Conservation (phyloP, 768 basidiomycete species). For the Hirschioporus abietinus region DNA sequence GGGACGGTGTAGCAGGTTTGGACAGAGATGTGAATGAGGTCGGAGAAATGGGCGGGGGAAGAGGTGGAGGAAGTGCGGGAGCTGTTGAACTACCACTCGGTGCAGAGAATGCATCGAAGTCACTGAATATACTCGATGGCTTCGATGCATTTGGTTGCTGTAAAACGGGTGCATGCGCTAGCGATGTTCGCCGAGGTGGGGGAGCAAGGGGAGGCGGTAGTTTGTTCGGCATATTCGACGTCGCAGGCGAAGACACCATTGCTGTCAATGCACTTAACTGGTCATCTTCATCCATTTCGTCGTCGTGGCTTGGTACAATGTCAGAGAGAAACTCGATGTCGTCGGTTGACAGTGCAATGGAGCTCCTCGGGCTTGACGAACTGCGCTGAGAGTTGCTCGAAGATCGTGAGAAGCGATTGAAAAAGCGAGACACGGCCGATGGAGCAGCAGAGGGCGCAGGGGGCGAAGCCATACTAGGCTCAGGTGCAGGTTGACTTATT, state of each 20-base stretch:
- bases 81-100: constrained; percentile 7
- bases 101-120: constrained; percentile 18
- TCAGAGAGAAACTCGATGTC: constrained; percentile 81
- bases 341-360: constrained; percentile 68
- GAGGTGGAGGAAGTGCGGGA: constrained; percentile 9
- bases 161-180: constrained; percentile 6
- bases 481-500: constrained; percentile 17
- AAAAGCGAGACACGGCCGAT: constrained; percentile 80
- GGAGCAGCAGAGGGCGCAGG: constrained; percentile 22
- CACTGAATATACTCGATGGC: constrained; percentile 8
- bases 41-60: neutral
- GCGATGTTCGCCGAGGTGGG: constrained; percentile 24
- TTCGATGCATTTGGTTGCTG: constrained; percentile 1
- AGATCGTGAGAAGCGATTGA: constrained; percentile 62
- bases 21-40: constrained; percentile 8
- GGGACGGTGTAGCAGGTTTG: constrained; percentile 16
- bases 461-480: constrained; percentile 13
- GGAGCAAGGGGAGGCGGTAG: constrained; percentile 45
- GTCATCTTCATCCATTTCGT: constrained; percentile 31
- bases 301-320: constrained; percentile 49
- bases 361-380: constrained; percentile 36
- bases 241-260: constrained; percentile 35
- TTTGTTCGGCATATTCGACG: constrained; percentile 32
- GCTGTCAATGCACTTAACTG: constrained; percentile 34
- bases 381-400: constrained; percentile 22